Evolutionary conservation across 306 rosid species (phyloP).

Genomic region (Sphenostylis stenocarpa): DNA sequence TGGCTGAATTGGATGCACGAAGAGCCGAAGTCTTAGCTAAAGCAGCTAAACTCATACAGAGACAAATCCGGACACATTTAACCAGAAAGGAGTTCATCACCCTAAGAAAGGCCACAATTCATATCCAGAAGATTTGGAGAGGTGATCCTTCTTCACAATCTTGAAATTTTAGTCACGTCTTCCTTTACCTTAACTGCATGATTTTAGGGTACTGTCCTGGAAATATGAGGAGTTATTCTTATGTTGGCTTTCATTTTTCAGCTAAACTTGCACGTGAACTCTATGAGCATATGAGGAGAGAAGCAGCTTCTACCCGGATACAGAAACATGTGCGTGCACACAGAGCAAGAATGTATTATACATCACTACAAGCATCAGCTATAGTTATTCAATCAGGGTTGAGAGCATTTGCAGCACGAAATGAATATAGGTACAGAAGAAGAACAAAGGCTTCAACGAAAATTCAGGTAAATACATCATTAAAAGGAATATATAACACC

Average conservation of each 20-base stretch:
- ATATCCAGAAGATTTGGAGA: conserved; percentile 75
- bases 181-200: background rate
- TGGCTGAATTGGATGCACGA: conserved; percentile 90
- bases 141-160: conserved; percentile 44
- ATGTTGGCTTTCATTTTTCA: conserved; percentile 29
- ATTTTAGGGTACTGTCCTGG: background rate
- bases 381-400: conserved; percentile 72
- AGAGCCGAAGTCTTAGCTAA: conserved; percentile 79
- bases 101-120: conserved; percentile 58
- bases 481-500: conserved; percentile 17
- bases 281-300: conserved; percentile 67
- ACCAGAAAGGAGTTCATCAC: conserved; percentile 69
- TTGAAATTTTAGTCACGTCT: background rate
- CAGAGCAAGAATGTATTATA: conserved; percentile 55
- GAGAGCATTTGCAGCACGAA: conserved; percentile 81
- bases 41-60: conserved; percentile 71
- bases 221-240: conserved; percentile 23
- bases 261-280: conserved; percentile 69
- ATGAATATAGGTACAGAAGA: conserved; percentile 63
- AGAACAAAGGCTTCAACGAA: conserved; percentile 73
- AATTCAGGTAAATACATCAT: conserved; percentile 60
- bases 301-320: conserved; percentile 76
- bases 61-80: conserved; percentile 78
- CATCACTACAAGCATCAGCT: conserved; percentile 57
- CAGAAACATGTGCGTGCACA: conserved; percentile 73